Evolutionary conservation across 2,329 filamentous ascomycete genomes (phyloP).

Genomic region (Botrytis fabae): DNA sequence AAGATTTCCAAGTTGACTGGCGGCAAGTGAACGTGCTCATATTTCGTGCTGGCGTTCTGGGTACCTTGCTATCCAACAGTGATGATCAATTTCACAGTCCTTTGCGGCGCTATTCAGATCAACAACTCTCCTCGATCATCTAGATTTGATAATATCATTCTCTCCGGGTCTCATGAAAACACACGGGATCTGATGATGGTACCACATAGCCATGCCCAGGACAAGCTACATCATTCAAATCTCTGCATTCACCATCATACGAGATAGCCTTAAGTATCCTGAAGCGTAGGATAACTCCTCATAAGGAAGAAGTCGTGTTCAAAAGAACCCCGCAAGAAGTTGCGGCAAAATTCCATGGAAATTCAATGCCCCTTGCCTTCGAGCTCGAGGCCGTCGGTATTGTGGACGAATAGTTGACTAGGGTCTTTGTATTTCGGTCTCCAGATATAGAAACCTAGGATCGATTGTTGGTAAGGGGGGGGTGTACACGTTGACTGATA

Average conservation of each 20-base stretch:
- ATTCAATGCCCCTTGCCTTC: neutral
- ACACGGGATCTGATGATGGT: neutral
- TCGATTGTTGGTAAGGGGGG: neutral
- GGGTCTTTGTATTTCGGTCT: neutral
- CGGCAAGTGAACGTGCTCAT: neutral
- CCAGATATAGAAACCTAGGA: neutral
- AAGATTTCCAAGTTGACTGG: neutral
- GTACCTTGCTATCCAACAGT: neutral
- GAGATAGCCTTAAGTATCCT: neutral
- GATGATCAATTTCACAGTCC: neutral
- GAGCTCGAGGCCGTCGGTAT: neutral
- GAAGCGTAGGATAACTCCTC: neutral
- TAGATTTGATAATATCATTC: neutral
- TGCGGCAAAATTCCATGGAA: neutral
- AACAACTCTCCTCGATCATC: neutral
- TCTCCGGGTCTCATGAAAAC: neutral
- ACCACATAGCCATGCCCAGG: neutral
- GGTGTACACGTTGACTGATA: neutral
- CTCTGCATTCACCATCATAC: neutral
- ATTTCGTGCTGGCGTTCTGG: neutral
- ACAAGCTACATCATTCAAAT: neutral
- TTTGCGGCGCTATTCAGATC: neutral
- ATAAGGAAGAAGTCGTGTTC: neutral
- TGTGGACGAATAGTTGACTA: neutral
- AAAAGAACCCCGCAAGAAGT: no score